A percentile compares a stretch with the other conserved stretches of the same genome.
Conservation (phyloP, 2,329 filamentous ascomycete genomes). For the Knoxdaviesia proteae region DNA sequence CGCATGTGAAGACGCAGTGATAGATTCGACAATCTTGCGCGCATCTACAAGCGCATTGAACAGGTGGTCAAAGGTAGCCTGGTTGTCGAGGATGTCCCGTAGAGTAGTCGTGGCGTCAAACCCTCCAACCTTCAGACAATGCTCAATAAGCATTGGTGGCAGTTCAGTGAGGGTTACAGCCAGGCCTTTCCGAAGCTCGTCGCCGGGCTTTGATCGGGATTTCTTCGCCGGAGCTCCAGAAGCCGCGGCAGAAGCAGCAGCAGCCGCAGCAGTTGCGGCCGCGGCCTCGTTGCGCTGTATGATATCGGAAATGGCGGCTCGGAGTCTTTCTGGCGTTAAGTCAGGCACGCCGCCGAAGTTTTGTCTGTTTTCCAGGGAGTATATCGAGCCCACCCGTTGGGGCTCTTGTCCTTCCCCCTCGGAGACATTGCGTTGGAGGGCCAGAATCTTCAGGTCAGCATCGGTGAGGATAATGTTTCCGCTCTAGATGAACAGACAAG, state of each 20-base stretch:
- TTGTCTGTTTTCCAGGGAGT: slow-evolving; percentile 63
- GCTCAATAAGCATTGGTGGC: slow-evolving; percentile 72
- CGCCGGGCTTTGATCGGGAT: slow-evolving; percentile 51
- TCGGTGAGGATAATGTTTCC: slow-evolving; percentile 92
- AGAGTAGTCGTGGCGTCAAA: slow-evolving; percentile 51
- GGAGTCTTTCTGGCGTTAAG: slow-evolving; percentile 54
- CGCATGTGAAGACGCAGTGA: slow-evolving; percentile 42
- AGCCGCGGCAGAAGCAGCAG: slow-evolving; percentile 22
- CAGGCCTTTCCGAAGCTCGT: slow-evolving; percentile 59
- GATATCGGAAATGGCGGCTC: slow-evolving; percentile 29
- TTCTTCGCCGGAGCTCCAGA: slow-evolving; percentile 28
- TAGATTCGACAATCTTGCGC: slow-evolving; percentile 43
- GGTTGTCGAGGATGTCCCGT: slow-evolving; percentile 47
- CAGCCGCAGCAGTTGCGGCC: slow-evolving; percentile 38
- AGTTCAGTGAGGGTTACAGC: slow-evolving; percentile 74
- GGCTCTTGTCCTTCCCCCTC: slow-evolving; percentile 72
- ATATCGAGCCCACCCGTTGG: slow-evolving; percentile 55
- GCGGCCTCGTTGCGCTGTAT: slow-evolving; percentile 11
- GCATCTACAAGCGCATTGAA: slow-evolving; percentile 50
- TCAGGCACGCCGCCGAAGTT: slow-evolving; percentile 60
- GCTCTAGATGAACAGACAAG: slow-evolving; percentile 18
- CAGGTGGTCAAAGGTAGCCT: slow-evolving; percentile 42
- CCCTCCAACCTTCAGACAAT: slow-evolving; percentile 48
- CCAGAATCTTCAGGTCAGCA: slow-evolving; percentile 59
- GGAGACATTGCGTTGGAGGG: slow-evolving; percentile 58